Evolutionary conservation across 2,329 filamentous ascomycete genomes (phyloP).

Genomic region (Pseudocercospora vitis): DNA sequence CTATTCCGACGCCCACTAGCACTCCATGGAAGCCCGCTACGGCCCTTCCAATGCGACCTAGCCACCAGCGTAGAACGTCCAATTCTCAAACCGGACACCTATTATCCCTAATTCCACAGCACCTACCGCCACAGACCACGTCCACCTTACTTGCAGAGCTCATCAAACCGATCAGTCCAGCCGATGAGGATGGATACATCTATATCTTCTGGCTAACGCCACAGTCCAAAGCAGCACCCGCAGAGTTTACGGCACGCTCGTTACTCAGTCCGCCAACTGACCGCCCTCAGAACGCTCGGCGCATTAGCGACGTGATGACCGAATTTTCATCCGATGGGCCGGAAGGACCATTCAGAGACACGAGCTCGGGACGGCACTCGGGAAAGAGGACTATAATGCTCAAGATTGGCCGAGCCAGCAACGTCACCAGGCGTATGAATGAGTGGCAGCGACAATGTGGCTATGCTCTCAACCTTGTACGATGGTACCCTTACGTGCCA

Average conservation of each 20-base stretch:
- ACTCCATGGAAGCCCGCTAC: constrained; percentile 17
- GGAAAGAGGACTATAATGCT: constrained; percentile 62
- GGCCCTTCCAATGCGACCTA: constrained; percentile 11
- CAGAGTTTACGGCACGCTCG: constrained; percentile 44
- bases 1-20: constrained; percentile 8
- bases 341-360: background rate
- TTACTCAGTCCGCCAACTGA: constrained; percentile 32
- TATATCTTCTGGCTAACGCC: constrained; percentile 96
- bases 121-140: constrained; percentile 65
- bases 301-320: constrained; percentile 38
- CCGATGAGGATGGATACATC: constrained; percentile 85
- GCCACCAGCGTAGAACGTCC: constrained; percentile 23
- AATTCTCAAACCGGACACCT: constrained; percentile 41
- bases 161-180: constrained; percentile 68
- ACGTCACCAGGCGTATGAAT: constrained; percentile 86
- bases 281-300: constrained; percentile 21
- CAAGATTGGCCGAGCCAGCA: constrained; percentile 68
- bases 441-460: constrained; percentile 94
- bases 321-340: constrained; percentile 34
- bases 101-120: constrained; percentile 68
- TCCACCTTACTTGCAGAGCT: constrained; percentile 75
- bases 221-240: constrained; percentile 57
- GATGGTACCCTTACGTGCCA: constrained; percentile 81
- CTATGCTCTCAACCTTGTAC: constrained; percentile 80
- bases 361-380: constrained; percentile 16